Percentiles rank a stretch among this genome's conserved stretches.
Evolutionary conservation across 2,329 filamentous ascomycete species (phyloP).

Genomic region (Simplicillium aogashimaense): DNA sequence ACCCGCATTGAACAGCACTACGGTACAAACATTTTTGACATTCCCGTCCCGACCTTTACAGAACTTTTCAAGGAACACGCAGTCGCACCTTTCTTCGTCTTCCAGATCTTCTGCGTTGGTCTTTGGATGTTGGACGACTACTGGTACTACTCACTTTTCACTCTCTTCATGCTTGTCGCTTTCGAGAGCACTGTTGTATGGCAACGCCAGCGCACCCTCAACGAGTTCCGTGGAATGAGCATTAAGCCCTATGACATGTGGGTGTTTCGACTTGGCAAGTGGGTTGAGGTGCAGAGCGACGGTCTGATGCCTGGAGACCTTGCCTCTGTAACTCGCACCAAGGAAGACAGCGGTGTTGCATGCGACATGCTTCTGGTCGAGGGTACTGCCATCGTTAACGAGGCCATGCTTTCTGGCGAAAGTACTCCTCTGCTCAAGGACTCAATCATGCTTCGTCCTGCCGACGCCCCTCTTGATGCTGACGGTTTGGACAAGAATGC

Average conservation of each 20-base stretch:
- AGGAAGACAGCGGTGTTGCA: conserved; percentile 92
- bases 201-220: conserved; percentile 93
- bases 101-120: conserved; percentile 97
- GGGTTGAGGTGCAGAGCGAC: conserved; percentile 83
- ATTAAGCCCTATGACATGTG: conserved; percentile 97
- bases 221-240: conserved; percentile 97
- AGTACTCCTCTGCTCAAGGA: conserved; percentile 96
- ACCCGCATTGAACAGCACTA: conserved; percentile 82
- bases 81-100: conserved; percentile 97
- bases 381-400: conserved; percentile 94
- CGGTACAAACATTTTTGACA: conserved; percentile 93
- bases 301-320: conserved; percentile 88
- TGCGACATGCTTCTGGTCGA: conserved; percentile 96
- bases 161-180: conserved; percentile 92
- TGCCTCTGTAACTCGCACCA: conserved; percentile 84
- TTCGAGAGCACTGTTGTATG: conserved; percentile 99
- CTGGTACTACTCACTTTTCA: conserved; percentile 99
- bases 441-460: conserved; percentile 81
- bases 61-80: conserved; percentile 98
- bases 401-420: conserved; percentile 97
- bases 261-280: conserved; percentile 79
- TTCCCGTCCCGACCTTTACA: conserved; percentile 88
- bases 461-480: conserved; percentile 69
- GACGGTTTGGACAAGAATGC: conserved; percentile 95
- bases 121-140: conserved; percentile 99